Evolutionary conservation across 441 rosid species (phyloP), one percentile per base, ranked within the genome.

Genomic region (Brassica balearica): DNA sequence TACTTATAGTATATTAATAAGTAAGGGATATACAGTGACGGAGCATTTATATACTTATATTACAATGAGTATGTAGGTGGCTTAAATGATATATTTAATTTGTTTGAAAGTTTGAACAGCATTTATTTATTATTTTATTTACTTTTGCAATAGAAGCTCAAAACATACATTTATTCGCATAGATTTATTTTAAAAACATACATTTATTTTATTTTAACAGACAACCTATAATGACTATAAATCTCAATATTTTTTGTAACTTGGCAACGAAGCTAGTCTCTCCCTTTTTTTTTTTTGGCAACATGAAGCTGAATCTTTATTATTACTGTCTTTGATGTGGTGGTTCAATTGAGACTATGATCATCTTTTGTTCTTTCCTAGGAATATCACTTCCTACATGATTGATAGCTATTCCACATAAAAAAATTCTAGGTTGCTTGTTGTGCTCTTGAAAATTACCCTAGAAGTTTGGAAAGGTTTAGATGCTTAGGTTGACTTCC

Each of bases 201-300:
- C 63, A 58, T 58, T 58, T 58, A 58, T 20, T 56, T 58, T 12
- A 58, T 58, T 58, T 58, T 3, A 56, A 15, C 25, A 56, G 61
- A 56, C 23, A 17, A 14, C 61, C 61, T 56, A 46, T 46, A 56
- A 56, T 56, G 61, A 17, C 25, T 17, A 55, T 55, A 19, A 51
- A n/a, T 14, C 58, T 51, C 20, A 51, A n/a, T 51, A 6, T 46
- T 46, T 46, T 11, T 46, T 46, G 53, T 46, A 46, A 12, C 53
- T 46, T 46, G 53, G 53, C 5, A 46, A 46, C 4, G 53, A 46
- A 46, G 53, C 53, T 46, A 46, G 12, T 46, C 53, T 11, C 14
- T 46, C 12, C 8, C 4, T 38, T 46, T 46, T 41, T 10, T 10
- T 46, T 10, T 46, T 46, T 46, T 46, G 53, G 53, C 53, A 46